Evolutionary conservation across 345 rosid species (phyloP), one percentile per base, ranked within the genome.

Genomic region (Reutealis trisperma): DNA sequence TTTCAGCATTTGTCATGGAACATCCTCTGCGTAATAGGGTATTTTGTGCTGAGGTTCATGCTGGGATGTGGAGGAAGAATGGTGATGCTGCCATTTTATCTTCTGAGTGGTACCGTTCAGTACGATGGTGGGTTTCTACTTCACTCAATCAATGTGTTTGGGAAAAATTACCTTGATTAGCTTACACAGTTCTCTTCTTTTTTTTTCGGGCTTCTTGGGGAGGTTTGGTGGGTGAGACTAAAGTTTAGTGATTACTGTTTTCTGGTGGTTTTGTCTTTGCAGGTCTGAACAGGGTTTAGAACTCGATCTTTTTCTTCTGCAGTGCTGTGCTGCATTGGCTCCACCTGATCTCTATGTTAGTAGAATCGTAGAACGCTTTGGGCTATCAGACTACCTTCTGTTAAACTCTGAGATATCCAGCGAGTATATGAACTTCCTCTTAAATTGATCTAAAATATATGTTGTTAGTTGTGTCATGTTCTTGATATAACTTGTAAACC

Each of bases 11-110:
- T 77, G 78, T 88, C 75, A 92, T 93, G 98, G 99, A 93, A 88
- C 93, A 93, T 85, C 93, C 94, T 72, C 80, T 96, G 63, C 99
- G 92, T 62, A 83, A 88, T 76, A 90, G 96, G 89, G 99, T 89
- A 37, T 96, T 96, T 74, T 92, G 93, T 85, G 91, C 99, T 41
- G 87, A 96, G 77, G 93, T 96, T 80, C 89, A 82, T 71, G 96
- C 97, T 76, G 97, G 97, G 84, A 92, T 93, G 98, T 96, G 99
- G 99, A 89, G 85, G 79, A 96, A 86, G 91, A 93, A 96, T 83
- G 97, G 89, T 67, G 98, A 96, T 80, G 78, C 90, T 81, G 93
- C 94, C 59, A 44, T 86, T 79, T 77, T 90, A 74, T 84, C 89
- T 79, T 84, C 81, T 70, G 94, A 93, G 74, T 93, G 89, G 93